These are phyloP conservation scores for Mariannaea sp. DNA, from an alignment of 2,329 filamentous ascomycete species.

Conservation along the genomic window DNA sequence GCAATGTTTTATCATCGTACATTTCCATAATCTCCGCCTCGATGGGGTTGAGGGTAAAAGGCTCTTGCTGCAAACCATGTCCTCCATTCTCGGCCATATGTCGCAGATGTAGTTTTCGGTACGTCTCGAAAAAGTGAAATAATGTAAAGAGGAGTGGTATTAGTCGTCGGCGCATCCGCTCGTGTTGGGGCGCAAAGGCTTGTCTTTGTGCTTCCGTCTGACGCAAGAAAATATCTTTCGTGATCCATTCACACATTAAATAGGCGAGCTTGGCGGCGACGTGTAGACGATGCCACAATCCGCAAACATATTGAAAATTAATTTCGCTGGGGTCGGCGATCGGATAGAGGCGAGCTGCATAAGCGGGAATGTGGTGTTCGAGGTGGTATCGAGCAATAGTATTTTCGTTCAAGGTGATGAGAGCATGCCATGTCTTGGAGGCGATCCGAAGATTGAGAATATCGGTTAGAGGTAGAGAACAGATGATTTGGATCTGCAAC, in stretches of 20 bases:
- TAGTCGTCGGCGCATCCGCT: conserved; percentile 67
- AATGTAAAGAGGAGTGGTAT: conserved; percentile 68
- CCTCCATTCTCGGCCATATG: conserved; percentile 59
- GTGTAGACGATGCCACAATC: conserved; percentile 68
- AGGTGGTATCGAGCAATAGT: conserved; percentile 67
- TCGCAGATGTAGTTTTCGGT: conserved; percentile 62
- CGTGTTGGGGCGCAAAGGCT: conserved; percentile 64
- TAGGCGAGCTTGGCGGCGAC: conserved; percentile 66
- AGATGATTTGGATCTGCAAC: conserved; percentile 66
- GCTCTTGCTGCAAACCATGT: conserved; percentile 55
- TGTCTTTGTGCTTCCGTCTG: conserved; percentile 58
- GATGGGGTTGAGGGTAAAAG: conserved; percentile 67
- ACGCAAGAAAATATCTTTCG: conserved; percentile 67
- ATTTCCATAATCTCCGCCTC: conserved; percentile 65
- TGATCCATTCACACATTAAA: conserved; percentile 67
- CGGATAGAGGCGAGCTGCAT: conserved; percentile 64
- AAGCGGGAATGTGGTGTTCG: conserved; percentile 62
- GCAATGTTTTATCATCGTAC: conserved; percentile 67
- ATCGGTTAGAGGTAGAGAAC: conserved; percentile 63
- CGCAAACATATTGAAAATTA: conserved; percentile 65
- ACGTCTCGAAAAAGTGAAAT: conserved; percentile 71
- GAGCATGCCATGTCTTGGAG: conserved; percentile 63
- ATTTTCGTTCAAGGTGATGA: conserved; percentile 64
- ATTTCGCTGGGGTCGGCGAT: conserved; percentile 51
- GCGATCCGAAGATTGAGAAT: conserved; percentile 62